phyloP scores from a whole-genome alignment of 495 filamentous ascomycete species.

The Aspergillus panamensis region DNA sequence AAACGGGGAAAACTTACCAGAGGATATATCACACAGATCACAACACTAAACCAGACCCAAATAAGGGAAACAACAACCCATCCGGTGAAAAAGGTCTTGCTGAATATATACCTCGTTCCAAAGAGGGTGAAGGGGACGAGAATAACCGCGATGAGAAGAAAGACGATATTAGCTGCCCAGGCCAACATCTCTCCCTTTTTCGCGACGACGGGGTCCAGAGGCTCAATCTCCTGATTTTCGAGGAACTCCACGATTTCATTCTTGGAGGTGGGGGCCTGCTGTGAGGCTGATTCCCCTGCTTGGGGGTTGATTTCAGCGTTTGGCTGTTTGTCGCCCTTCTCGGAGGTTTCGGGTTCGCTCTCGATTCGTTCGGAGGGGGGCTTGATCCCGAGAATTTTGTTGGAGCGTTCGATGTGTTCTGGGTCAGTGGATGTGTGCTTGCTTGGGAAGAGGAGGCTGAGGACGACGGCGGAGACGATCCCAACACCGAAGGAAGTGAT shows the following conservation, averaged over 20 bases:
- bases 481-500: slow-evolving; percentile 34
- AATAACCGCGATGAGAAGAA: slow-evolving; percentile 19
- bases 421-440: slow-evolving; percentile 24
- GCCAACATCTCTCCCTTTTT: slow-evolving; percentile 30
- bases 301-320: neutral
- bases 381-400: slow-evolving; percentile 30
- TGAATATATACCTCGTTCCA: slow-evolving; percentile 36
- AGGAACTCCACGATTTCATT: slow-evolving; percentile 43
- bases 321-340: neutral
- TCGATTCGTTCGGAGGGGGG: neutral
- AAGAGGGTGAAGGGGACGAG: slow-evolving; percentile 43
- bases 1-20: slow-evolving; percentile 26
- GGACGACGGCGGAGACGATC: slow-evolving; percentile 30
- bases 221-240: slow-evolving; percentile 33
- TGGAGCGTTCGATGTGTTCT: slow-evolving; percentile 23
- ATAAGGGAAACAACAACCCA: slow-evolving; percentile 46
- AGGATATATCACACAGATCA: slow-evolving; percentile 43
- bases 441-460: slow-evolving; percentile 33
- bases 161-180: neutral
- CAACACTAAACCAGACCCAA: slow-evolving; percentile 41
- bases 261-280: neutral
- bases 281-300: neutral
- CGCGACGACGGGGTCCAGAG: slow-evolving; percentile 36
- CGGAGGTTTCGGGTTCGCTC: neutral
- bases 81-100: slow-evolving; percentile 35